Base-by-base conservation (phyloP, 2,329 filamentous ascomycete species). In the Beauveria asiatica region DNA sequence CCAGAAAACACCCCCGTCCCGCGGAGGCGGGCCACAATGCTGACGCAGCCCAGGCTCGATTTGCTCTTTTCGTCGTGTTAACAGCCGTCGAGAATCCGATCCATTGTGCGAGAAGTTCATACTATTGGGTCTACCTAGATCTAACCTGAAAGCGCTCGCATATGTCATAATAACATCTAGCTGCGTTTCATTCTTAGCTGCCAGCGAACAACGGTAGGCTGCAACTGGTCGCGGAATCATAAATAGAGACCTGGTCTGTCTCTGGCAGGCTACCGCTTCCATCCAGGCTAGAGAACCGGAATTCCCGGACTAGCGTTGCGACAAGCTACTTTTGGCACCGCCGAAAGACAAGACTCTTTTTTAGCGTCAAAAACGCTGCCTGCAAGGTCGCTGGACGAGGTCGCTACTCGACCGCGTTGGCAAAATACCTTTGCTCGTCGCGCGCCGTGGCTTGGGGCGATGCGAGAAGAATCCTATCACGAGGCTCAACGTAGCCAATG, bases 241-340 rank as follows among this genome's bases (percentile, higher is more conserved):
- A 62, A 79, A 80, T 69, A 62, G 79, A 80, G 44, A 80, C 80
- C 66, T 87, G 89, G 69, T 90, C 87, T 8, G 86, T 90, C 19
- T 74, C 78, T 1, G 86, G 81, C 42, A 90, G 80, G 0, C 8
- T 49, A 13, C 76, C 75, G 58, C 75, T 75, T 62, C 73, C 84
- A 58, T 83, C 79, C 5, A 81, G 64, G 49, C 85, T 87, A 52
- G 69, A 73, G 49, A 89, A 76, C 68, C 79, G 83, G 68, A 89
- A 81, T 52, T 83, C 75, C 11, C 85, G 75, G 10, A 89, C 80
- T 62, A 89, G 70, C 0, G 30, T 33, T 33, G 30, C 30, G 30
- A 33, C 11, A 37, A 37, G 11, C 11, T 71, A 33, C 72, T 75
- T 39, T 65, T 66, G 1, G 71, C 70, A 23, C 70, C 73, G 63